phyloP scores from a whole-genome alignment of 257 asterid genomes.

The Solanum peruvianum region DNA sequence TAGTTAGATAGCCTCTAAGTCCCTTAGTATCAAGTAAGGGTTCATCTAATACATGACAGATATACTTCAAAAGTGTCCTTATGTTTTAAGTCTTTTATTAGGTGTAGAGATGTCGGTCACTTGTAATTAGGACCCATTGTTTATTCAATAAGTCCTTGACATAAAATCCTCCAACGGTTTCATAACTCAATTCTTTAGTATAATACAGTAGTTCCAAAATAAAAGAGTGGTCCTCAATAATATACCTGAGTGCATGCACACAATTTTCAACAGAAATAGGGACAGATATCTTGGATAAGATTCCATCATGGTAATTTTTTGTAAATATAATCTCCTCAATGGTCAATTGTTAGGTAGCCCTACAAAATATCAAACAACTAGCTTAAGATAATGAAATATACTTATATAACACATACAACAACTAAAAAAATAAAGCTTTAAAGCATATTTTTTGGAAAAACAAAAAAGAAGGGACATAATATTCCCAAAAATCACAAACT shows the following conservation, averaged over 20 bases:
- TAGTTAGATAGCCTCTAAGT: not conserved
- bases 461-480: not conserved
- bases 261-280: not conserved
- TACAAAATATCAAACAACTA: not conserved
- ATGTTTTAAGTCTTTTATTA: too few relatives aligned
- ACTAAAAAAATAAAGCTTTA: too few relatives aligned
- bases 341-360: not conserved
- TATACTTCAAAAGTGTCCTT: not conserved
- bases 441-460: not conserved
- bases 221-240: not conserved
- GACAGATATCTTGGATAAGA: accelerated
- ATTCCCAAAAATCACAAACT: not conserved
- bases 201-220: not conserved
- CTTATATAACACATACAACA: not conserved
- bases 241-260: not conserved
- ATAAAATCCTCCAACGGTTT: too few relatives aligned
- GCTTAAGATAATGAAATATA: not conserved
- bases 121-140: too few relatives aligned
- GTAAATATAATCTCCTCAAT: not conserved
- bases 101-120: not conserved
- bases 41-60: not conserved
- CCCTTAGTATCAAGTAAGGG: not conserved
- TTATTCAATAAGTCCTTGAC: too few relatives aligned
- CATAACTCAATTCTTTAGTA: too few relatives aligned
- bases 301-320: not conserved